Base-by-base conservation (phyloP, 352 stramenopile species). In the Phytophthora ramorum region DNA sequence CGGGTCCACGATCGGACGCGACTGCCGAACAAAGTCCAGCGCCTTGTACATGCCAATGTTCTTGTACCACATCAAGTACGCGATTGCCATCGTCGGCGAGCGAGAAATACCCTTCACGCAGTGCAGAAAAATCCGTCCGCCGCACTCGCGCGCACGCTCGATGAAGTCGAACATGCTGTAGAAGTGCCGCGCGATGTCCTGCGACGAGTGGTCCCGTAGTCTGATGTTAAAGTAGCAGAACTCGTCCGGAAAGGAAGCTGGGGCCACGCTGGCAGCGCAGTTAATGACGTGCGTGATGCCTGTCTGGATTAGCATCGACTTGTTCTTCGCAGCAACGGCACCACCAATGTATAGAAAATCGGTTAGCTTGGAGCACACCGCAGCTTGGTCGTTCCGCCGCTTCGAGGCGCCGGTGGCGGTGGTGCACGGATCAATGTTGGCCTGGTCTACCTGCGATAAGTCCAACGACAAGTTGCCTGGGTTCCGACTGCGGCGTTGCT, bases 221-320 rank as follows among this genome's bases (percentile, higher is more conserved):
- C 78, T 75, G 40, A 97, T 75, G 65, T 91, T 93, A 47, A 92
- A 90, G 59, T 97, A 97, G 47, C 71, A 69, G 40, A 97, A 97
- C 0, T 91, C 78, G 16, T 90, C 61, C 0, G 90, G 87, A 41
- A 90, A 96, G 26, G 83, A 86, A 38, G 84, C 81, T 20, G 89
- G 86, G 28, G 87, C 81, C 9, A 94, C 82, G 37, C 71, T 89
- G 13, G 85, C 91, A 0, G 90, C 89, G 55, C 89, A 97, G 55
- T 97, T 97, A 66, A 97, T 89, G 35, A 97, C 74, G 68, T 97
- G 91, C 4, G 91, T 97, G 60, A 97, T 94, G 35, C 90, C 89
- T 12, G 83, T 63, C 49, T 83, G 65, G 16, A 69, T 51, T 26
- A 97, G 69, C 45, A 86, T 75, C 19, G 86, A 81, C 57, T 85